These are phyloP conservation scores for Cyamopsis tetragonoloba DNA, from an alignment of 306 rosid species.

Conservation along the genomic window DNA sequence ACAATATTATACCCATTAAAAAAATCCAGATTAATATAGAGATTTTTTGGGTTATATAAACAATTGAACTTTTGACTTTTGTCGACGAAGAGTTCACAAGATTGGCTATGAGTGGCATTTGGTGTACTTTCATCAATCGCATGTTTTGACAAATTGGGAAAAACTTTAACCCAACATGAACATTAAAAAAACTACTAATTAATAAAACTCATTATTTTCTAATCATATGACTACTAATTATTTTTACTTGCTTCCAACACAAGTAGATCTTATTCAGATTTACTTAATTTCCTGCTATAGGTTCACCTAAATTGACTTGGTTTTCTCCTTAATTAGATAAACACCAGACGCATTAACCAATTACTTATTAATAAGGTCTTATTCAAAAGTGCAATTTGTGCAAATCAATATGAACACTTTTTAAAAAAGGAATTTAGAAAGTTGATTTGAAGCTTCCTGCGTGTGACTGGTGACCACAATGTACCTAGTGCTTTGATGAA, in stretches of 20 bases:
- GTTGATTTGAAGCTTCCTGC: not conserved
- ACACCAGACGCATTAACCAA: not conserved
- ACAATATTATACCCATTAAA: no score
- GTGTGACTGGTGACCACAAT: not conserved
- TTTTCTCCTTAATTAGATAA: not conserved
- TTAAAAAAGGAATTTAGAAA: not conserved
- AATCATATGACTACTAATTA: not conserved
- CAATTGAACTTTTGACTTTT: conserved; percentile 29
- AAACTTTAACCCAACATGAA: no score
- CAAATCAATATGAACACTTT: conserved; percentile 10
- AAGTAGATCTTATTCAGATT: not conserved
- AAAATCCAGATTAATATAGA: no score
- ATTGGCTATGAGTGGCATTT: conserved; percentile 28
- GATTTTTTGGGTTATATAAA: no score
- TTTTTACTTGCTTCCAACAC: not conserved
- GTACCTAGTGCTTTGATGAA: not conserved
- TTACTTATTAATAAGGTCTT: conserved; percentile 2
- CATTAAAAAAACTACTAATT: not conserved
- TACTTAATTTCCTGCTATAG: not conserved
- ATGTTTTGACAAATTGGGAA: not conserved
- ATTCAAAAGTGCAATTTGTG: not conserved
- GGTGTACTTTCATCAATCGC: not conserved
- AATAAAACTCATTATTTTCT: not conserved
- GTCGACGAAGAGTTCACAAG: not conserved
- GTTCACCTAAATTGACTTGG: conserved; percentile 22